Base-by-base conservation (phyloP, 148 eudicot species). In the Vaccinium vitisidaea region DNA sequence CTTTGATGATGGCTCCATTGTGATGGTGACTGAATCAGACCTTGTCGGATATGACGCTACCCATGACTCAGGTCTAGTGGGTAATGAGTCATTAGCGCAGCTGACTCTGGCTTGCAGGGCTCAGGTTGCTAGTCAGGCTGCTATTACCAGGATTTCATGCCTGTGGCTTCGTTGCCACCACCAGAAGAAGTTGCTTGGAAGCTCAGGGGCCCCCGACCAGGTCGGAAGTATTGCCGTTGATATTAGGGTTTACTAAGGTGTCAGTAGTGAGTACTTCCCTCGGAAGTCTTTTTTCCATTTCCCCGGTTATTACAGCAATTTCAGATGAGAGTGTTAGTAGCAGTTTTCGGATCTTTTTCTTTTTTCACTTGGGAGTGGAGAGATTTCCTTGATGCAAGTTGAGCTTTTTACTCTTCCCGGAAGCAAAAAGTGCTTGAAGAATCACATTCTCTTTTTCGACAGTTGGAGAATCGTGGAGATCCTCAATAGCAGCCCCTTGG, bases 21-120 rank as follows among this genome's bases (percentile, higher is more conserved):
- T 92, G 50, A 46, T 92, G 71, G 88, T 92, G 23, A 89, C 94
- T 1, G 89, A 89, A 19, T 90, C 92, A 0, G 94, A 92, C 82
- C 91, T 92, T 18, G 94, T 89, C 71, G 94, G 93, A 23, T 92
- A 92, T 50, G 88, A 87, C 10, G 89, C 69, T 71, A 82, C 75
- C 69, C 63, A 21, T 39, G 87, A 87, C 46, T 85, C 77, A 2
- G 85, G 56, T 39, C 43, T 69, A 53, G 77, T 32, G 2, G 87
- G 85, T 30, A 54, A 87, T 69, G 76, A 80, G 7, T 71, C 83
- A 61, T 53, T 83, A 77, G 83, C 81, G 7, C 86, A 83, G 79
- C 21, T 82, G 69, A 87, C 84, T 78, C 77, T 88, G 53, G 86
- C 86, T 50, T 90, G 88, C 75, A 89, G 85, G 84, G 90, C 87